Base-by-base conservation (phyloP, 2,329 filamentous ascomycete genomes). In the Ampelomyces quisqualis region DNA sequence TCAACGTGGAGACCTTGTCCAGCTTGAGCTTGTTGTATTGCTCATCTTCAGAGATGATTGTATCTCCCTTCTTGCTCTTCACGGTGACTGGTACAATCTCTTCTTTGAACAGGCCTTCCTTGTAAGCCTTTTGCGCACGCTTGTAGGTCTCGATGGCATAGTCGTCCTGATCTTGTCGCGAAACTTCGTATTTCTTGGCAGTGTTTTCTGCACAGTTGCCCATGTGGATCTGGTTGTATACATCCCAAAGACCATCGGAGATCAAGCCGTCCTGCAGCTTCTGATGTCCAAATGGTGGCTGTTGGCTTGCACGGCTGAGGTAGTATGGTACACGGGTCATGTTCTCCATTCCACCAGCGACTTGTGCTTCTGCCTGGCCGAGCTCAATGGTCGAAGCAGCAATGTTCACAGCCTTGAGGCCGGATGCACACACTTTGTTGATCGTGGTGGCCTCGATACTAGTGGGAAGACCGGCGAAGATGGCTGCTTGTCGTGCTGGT, bases 191-290 rank as follows among this genome's bases (percentile, higher is more conserved):
- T 58, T 90, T 91, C 77, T 95, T 95, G 33, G 88, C 93, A 2
- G 91, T 96, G 55, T 85, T 88, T 74, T 98, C 93, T 11, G 90
- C 90, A 65, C 93, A 98, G 58, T 93, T 90, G 29, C 93, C 93
- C 93, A 98, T 98, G 71, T 97, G 93, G 62, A 96, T 86, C 65
- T 95, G 81, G 68, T 95, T 90, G 71, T 96, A 98, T 10, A 95
- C 91, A 65, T 98, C 93, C 75, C 89, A 95, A 47, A 98, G 73
- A 1, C 93, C 93, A 62, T 98, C 93, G 69, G 93, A 93, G 65
- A 97, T 86, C 58, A 98, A 72, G 0, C 91, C 93, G 62, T 98
- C 93, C 68, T 95, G 86, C 70, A 95, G 74, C 70, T 86, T 86
- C 55, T 93, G 77, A 59, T 95, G 82, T 22, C 93, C 93, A 61